Conservation (phyloP, 1,284 basidiomycete genomes). For the Earliella scabrosa region DNA sequence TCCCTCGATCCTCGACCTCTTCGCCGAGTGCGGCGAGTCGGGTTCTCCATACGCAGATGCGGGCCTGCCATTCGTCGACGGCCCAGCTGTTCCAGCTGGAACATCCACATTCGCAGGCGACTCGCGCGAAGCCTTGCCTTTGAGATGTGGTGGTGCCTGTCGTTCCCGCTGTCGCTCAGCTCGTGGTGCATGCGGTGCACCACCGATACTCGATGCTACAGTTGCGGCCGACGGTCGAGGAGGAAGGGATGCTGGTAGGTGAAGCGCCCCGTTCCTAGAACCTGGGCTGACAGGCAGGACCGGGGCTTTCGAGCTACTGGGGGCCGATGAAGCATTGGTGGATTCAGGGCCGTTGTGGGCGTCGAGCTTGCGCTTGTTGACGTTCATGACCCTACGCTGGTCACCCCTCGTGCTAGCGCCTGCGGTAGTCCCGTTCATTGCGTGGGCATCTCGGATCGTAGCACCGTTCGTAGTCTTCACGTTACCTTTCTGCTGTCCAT, state of each 20-base stretch:
- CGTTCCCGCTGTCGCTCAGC: conserved; percentile 12
- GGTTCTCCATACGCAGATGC: conserved; percentile 10
- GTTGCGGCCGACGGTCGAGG: conserved; percentile 10
- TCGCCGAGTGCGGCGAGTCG: conserved; percentile 33
- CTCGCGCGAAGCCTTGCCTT: conserved; percentile 1
- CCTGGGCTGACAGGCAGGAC: neutral
- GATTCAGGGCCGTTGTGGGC: conserved; percentile 8
- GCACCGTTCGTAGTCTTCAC: conserved; percentile 4
- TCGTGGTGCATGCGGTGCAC: conserved; percentile 7
- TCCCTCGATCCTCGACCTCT: conserved; percentile 36
- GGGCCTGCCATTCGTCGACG: neutral
- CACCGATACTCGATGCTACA: conserved; percentile 4
- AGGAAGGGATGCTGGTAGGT: conserved; percentile 12
- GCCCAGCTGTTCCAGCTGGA: neutral
- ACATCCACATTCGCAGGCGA: neutral
- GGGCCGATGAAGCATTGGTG: conserved; percentile 3
- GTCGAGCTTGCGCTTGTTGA: conserved; percentile 33
- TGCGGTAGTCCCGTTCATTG: neutral
- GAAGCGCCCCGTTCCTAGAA: neutral
- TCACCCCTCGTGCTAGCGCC: conserved; percentile 8
- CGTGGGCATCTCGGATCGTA: conserved; percentile 4
- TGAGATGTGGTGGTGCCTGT: conserved; percentile 12
- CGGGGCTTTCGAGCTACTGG: conserved; percentile 4
- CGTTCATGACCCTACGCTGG: conserved; percentile 28
- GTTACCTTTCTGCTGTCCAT: conserved; percentile 23